Percentiles rank a stretch among this genome's conserved stretches.
phyloP scores from a whole-genome alignment of 2,329 filamentous ascomycete species.

The Talaromyces pinophilus region DNA sequence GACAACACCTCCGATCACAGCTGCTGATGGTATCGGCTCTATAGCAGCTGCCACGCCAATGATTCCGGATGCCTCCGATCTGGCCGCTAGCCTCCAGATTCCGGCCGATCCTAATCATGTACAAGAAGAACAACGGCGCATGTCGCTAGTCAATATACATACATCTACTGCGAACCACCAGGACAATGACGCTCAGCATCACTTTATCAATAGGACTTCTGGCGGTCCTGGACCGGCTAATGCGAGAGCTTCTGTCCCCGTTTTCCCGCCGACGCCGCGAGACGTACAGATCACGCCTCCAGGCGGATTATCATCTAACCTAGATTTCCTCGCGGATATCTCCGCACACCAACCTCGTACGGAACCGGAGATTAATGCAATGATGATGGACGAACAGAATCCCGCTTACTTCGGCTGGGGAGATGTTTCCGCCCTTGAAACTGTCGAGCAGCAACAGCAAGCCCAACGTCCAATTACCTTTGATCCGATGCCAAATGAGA shows the following conservation, averaged over 20 bases:
- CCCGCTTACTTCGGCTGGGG: constrained; percentile 36
- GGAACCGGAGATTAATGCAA: constrained; percentile 31
- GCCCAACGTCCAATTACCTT: constrained; percentile 30
- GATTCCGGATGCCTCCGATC: neutral
- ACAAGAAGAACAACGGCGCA: neutral
- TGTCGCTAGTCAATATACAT: neutral
- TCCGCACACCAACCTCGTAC: constrained; percentile 38
- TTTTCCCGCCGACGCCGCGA: constrained; percentile 27
- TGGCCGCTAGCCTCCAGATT: neutral
- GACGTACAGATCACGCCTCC: constrained; percentile 34
- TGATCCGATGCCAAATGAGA: constrained; percentile 34
- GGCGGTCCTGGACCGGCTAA: neutral
- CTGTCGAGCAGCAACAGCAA: constrained; percentile 26
- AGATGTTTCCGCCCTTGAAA: constrained; percentile 28
- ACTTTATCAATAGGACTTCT: neutral
- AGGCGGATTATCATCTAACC: constrained; percentile 38
- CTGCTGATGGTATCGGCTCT: neutral
- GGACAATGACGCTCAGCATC: constrained; percentile 3
- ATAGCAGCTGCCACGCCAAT: neutral
- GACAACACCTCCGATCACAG: neutral
- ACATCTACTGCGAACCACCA: neutral
- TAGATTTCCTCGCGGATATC: constrained; percentile 44
- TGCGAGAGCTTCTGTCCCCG: constrained; percentile 20
- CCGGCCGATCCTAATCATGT: neutral
- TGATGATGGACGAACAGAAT: constrained; percentile 35